Evolutionary conservation across 2,329 filamentous ascomycete genomes (phyloP).

Genomic region (Akanthomyces uredinophilus): DNA sequence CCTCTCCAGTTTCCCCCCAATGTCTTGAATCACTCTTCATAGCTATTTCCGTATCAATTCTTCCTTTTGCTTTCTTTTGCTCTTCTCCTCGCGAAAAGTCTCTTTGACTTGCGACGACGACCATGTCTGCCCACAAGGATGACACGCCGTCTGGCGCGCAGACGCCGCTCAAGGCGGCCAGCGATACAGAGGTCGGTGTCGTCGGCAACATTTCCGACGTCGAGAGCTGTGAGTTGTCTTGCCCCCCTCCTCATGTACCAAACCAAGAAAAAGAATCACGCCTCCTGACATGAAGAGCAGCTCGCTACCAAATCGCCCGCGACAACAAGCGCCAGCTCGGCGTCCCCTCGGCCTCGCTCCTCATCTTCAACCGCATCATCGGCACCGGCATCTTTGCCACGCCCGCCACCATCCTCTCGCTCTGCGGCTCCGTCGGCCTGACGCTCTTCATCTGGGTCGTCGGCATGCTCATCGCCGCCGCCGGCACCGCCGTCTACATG

Average conservation of each 20-base stretch:
- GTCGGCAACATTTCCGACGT: conserved; percentile 3
- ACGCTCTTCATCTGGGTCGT: conserved; percentile 59
- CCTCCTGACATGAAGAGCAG: conserved; percentile 17
- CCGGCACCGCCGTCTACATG: conserved; percentile 60
- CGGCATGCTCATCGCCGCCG: conserved; percentile 56
- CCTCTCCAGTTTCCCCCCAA: background rate
- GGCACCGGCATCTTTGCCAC: conserved; percentile 65
- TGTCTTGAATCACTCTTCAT: background rate
- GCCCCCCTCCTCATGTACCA: background rate
- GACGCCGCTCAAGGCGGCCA: conserved; percentile 7
- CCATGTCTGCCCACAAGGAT: conserved; percentile 7
- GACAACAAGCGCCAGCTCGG: conserved; percentile 52
- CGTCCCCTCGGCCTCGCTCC: conserved; percentile 48
- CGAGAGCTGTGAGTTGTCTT: conserved; percentile 17
- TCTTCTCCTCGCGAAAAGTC: background rate
- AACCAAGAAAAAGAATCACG: background rate
- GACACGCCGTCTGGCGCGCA: conserved; percentile 9
- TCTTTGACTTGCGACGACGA: background rate
- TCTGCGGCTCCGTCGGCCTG: conserved; percentile 57
- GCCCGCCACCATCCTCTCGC: conserved; percentile 50
- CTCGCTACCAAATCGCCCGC: conserved; percentile 33
- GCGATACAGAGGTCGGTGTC: conserved; percentile 4
- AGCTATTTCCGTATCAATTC: background rate
- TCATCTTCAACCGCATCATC: conserved; percentile 62
- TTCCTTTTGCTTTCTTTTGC: background rate